Evolutionary conservation across 176 grass and related monocot species (phyloP).

Genomic region (Carex cristatella): DNA sequence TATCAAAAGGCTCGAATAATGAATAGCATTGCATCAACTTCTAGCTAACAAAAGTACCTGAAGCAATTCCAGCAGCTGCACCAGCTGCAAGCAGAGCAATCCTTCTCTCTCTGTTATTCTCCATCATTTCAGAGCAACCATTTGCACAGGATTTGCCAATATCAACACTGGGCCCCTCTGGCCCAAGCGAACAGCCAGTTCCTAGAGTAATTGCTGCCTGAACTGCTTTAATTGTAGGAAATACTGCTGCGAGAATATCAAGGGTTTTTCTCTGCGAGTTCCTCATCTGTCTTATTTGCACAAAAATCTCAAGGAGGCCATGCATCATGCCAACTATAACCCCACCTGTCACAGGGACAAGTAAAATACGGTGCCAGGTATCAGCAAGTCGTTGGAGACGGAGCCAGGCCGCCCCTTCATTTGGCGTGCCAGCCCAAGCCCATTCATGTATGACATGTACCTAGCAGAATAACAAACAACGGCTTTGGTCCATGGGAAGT

Average conservation of each 20-base stretch:
- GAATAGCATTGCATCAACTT: background rate
- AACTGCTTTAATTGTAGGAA: constrained; percentile 91
- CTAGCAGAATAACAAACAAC: constrained; percentile 29
- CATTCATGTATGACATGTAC: constrained; percentile 95
- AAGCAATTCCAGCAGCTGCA: constrained; percentile 99
- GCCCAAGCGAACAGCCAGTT: constrained; percentile 87
- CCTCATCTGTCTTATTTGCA: constrained; percentile 77
- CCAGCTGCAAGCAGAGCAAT: constrained; percentile 94
- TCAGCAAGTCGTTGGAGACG: constrained; percentile 83
- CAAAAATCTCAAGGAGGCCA: constrained; percentile 88
- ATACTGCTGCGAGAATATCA: constrained; percentile 63
- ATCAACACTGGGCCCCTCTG: constrained; percentile 93
- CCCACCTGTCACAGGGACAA: constrained; percentile 94
- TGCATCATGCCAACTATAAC: constrained; percentile 99
- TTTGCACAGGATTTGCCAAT: constrained; percentile 92
- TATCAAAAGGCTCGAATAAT: background rate
- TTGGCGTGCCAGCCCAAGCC: constrained; percentile 98
- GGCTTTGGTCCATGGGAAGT: background rate
- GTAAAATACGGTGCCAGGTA: constrained; percentile 93
- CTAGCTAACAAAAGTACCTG: constrained; percentile 43
- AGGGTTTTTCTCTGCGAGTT: constrained; percentile 74
- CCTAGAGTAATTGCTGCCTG: constrained; percentile 89
- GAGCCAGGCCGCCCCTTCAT: constrained; percentile 89
- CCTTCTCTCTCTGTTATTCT: constrained; percentile 87
- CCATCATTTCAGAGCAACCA: constrained; percentile 99